Evolutionary conservation across 2,329 filamentous ascomycete genomes (phyloP).

Genomic region (Beauveria medogensis): DNA sequence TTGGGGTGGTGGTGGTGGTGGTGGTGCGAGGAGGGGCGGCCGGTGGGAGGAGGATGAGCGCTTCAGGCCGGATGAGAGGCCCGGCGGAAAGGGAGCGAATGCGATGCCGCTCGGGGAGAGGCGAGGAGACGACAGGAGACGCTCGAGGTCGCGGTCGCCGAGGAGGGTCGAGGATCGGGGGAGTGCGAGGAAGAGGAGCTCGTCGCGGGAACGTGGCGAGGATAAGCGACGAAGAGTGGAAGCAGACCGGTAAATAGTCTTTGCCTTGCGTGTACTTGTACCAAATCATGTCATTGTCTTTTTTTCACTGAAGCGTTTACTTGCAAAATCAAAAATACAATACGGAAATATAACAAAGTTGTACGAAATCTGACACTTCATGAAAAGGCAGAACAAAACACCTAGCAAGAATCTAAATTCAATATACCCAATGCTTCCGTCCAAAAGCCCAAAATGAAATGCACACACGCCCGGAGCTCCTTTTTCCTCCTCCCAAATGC

Average conservation of each 20-base stretch:
- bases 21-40: constrained; percentile 19
- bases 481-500: neutral
- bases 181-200: constrained; percentile 46
- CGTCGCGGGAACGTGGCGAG: constrained; percentile 44
- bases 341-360: neutral
- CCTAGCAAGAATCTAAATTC: neutral
- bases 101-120: constrained; percentile 60
- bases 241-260: constrained; percentile 20
- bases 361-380: neutral
- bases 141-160: constrained; percentile 43
- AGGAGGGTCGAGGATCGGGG: constrained; percentile 38
- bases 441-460: neutral
- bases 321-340: neutral
- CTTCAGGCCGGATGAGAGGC: constrained; percentile 30
- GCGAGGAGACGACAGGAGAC: constrained; percentile 20
- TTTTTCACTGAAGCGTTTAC: neutral
- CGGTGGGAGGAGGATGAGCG: constrained; percentile 45
- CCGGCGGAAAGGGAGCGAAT: constrained; percentile 57
- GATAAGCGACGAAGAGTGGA: constrained; percentile 56
- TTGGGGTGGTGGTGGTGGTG: constrained; percentile 51
- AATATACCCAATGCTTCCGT: neutral
- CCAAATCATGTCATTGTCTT: neutral
- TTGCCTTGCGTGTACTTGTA: neutral
- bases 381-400: neutral
- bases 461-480: neutral